Conservation (phyloP, 805 yeast species). For the Metschnikowia baotianmanensis region DNA sequence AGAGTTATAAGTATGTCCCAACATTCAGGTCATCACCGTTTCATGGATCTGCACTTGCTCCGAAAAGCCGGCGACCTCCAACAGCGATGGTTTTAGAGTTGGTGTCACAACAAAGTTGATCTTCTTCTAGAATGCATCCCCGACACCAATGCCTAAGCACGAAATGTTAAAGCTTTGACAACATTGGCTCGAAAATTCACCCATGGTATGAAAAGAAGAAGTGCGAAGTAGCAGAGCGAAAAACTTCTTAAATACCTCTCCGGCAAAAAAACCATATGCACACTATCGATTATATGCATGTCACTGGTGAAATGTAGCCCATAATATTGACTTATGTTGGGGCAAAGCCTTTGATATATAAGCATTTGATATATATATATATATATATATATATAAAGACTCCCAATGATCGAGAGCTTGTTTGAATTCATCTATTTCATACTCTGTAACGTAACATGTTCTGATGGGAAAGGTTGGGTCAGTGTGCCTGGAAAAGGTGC, state of each 20-base stretch:
- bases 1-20: constrained; percentile 52
- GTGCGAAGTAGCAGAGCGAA: background rate
- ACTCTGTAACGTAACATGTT: too few relatives aligned
- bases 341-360: too few relatives aligned
- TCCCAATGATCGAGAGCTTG: too few relatives aligned
- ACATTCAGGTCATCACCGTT: constrained; percentile 93
- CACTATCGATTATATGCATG: background rate
- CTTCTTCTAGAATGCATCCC: constrained; percentile 24
- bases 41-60: constrained; percentile 77
- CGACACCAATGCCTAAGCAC: constrained; percentile 14
- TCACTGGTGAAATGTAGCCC: too few relatives aligned
- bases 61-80: constrained; percentile 77
- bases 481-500: too few relatives aligned
- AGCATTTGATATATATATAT: too few relatives aligned
- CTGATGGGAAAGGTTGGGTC: too few relatives aligned
- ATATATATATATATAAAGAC: too few relatives aligned
- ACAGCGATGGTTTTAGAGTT: constrained; percentile 98
- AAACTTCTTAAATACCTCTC: background rate
- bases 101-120: constrained; percentile 30
- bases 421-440: too few relatives aligned
- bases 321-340: too few relatives aligned
- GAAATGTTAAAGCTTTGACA: constrained; percentile 18
- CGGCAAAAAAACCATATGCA: background rate
- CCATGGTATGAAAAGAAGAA: constrained; percentile 6
- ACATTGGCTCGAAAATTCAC: constrained; percentile 5